These are phyloP conservation scores for Tetrapyrgos nigripes DNA, from an alignment of 1,284 basidiomycete species.

Conservation along the genomic window DNA sequence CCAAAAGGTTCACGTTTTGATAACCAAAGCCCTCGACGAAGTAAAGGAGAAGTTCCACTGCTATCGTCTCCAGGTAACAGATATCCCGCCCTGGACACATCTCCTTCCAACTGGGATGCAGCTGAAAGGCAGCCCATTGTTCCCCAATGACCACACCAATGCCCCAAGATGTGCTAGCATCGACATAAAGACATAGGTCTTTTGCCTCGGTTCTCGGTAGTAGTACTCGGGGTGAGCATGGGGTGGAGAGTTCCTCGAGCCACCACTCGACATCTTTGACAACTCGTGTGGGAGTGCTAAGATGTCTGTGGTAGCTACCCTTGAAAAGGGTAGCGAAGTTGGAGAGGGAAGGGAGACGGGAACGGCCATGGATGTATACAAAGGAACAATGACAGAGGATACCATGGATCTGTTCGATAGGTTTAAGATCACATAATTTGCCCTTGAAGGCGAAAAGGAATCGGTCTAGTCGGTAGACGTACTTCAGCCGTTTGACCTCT, in stretches of 20 bases:
- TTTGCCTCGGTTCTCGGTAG: background rate
- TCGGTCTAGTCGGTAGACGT: too few species aligned
- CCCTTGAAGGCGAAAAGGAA: too few species aligned
- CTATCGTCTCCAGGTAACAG: constrained; percentile 17
- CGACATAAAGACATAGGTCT: constrained; percentile 26
- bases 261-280: constrained; percentile 27
- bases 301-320: too few species aligned
- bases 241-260: constrained; percentile 13
- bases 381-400: constrained; percentile 22
- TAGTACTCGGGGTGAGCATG: constrained; percentile 5
- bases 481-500: constrained; percentile 12
- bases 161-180: too few species aligned
- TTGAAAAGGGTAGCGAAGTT: too few species aligned
- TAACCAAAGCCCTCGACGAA: background rate
- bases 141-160: constrained; percentile 32
- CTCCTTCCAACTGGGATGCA: constrained; percentile 20
- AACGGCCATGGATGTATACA: constrained; percentile 19
- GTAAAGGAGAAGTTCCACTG: constrained; percentile 6
- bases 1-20: background rate
- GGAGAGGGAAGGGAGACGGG: constrained; percentile 15
- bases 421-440: constrained; percentile 11
- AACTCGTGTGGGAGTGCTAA: background rate
- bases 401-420: background rate
- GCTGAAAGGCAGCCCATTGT: constrained; percentile 17
- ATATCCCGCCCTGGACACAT: constrained; percentile 11